Percentiles rank a stretch among this genome's conserved stretches.
Evolutionary conservation across 1,284 basidiomycete species (phyloP).

Genomic region (Cutaneotrichosporon sp.): DNA sequence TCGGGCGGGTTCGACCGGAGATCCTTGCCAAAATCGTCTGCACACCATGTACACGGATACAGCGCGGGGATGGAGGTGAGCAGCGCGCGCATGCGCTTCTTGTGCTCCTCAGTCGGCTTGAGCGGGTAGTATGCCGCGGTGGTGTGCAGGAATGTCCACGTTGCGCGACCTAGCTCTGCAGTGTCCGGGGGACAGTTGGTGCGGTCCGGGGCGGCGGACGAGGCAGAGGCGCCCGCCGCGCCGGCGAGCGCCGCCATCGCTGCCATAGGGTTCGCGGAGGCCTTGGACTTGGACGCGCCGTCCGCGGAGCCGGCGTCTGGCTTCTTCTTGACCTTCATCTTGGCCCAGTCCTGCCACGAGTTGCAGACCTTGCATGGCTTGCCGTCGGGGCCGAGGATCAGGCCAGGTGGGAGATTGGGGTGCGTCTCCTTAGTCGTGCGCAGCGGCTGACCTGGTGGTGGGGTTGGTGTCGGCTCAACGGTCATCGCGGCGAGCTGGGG

Average conservation of each 20-base stretch:
- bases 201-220: conserved; percentile 43
- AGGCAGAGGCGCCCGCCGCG: conserved; percentile 25
- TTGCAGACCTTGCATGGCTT: conserved; percentile 90
- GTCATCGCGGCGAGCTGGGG: too few species aligned
- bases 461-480: too few species aligned
- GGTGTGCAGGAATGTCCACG: conserved; percentile 93
- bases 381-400: conserved; percentile 82
- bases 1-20: conserved; percentile 66
- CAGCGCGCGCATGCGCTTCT: conserved; percentile 72
- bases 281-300: conserved; percentile 15
- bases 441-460: neutral
- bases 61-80: conserved; percentile 69
- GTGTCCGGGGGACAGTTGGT: conserved; percentile 79
- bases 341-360: conserved; percentile 69
- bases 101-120: conserved; percentile 62
- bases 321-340: conserved; percentile 48
- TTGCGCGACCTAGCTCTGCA: conserved; percentile 77
- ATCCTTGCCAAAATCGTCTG: conserved; percentile 64
- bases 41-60: conserved; percentile 83
- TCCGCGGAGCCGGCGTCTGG: too few species aligned
- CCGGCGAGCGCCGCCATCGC: conserved; percentile 24
- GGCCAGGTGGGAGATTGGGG: conserved; percentile 61
- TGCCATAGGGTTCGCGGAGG: conserved; percentile 22
- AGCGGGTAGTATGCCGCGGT: conserved; percentile 91
- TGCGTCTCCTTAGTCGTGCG: conserved; percentile 46